phyloP scores from a whole-genome alignment of 805 yeast species.

The Hanseniaspora occidentalis region DNA sequence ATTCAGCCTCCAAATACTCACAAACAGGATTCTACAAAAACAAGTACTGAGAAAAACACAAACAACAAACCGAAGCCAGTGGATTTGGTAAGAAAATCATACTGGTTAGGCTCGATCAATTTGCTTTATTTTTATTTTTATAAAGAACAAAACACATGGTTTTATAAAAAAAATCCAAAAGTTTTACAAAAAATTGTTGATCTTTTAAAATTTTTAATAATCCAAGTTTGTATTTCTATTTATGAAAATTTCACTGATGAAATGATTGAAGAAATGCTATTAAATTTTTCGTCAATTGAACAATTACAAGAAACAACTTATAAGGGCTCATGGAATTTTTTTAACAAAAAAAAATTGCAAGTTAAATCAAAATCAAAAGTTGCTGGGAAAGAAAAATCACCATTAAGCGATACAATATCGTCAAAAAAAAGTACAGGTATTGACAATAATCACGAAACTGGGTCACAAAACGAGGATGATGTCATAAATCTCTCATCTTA shows the following conservation, averaged over 20 bases:
- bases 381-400: constrained; percentile 5
- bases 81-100: constrained; percentile 34
- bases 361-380: constrained; percentile 9
- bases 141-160: constrained; percentile 39
- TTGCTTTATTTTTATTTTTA: constrained; percentile 66
- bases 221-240: constrained; percentile 55
- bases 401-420: constrained; percentile 41
- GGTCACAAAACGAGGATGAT: constrained; percentile 1
- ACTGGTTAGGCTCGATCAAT: constrained; percentile 78
- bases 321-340: constrained; percentile 59
- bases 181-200: constrained; percentile 47
- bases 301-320: constrained; percentile 67
- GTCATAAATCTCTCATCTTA: constrained; percentile 33
- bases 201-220: constrained; percentile 45
- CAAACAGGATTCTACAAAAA: not conserved
- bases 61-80: not conserved
- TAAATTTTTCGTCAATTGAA: constrained; percentile 72
- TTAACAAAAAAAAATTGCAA: constrained; percentile 29
- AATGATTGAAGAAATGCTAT: constrained; percentile 50
- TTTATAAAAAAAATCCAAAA: constrained; percentile 42
- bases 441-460: constrained; percentile 6
- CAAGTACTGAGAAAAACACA: not conserved
- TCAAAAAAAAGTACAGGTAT: constrained; percentile 31
- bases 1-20: not conserved
- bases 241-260: constrained; percentile 41